These are phyloP conservation scores for Chalciporus piperatus DNA, from an alignment of 768 basidiomycete species.

Conservation along the genomic window DNA sequence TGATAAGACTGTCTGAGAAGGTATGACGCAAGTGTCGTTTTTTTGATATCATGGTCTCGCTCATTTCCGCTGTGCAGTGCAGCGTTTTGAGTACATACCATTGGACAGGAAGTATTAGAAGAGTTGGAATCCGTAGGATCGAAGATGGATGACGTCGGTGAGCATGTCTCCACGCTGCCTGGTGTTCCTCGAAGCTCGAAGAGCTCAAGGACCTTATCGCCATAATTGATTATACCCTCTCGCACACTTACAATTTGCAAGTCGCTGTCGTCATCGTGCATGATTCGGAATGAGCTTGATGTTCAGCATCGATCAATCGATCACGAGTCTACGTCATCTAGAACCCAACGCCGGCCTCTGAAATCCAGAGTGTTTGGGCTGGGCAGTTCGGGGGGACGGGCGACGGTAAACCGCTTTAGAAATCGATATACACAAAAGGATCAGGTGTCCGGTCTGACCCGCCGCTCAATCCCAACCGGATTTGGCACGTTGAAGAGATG, in stretches of 20 bases:
- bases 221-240: background rate
- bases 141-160: background rate
- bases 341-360: too few species aligned
- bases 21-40: background rate
- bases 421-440: too few species aligned
- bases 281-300: too few species aligned
- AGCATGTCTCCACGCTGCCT: background rate
- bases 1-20: background rate
- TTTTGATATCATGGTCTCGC: background rate
- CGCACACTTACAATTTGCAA: too few species aligned
- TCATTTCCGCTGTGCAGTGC: background rate
- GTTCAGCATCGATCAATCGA: too few species aligned
- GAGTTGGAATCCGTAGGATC: background rate
- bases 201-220: background rate
- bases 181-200: background rate
- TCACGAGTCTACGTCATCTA: too few species aligned
- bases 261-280: background rate
- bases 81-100: background rate
- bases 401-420: too few species aligned
- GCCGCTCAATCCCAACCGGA: too few species aligned
- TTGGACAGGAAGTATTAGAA: background rate
- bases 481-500: too few species aligned
- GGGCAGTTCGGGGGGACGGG: too few species aligned
- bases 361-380: too few species aligned
- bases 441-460: too few species aligned